phyloP scores from a whole-genome alignment of 2,329 filamentous ascomycete genomes.

The Xylariaceae sp. region DNA sequence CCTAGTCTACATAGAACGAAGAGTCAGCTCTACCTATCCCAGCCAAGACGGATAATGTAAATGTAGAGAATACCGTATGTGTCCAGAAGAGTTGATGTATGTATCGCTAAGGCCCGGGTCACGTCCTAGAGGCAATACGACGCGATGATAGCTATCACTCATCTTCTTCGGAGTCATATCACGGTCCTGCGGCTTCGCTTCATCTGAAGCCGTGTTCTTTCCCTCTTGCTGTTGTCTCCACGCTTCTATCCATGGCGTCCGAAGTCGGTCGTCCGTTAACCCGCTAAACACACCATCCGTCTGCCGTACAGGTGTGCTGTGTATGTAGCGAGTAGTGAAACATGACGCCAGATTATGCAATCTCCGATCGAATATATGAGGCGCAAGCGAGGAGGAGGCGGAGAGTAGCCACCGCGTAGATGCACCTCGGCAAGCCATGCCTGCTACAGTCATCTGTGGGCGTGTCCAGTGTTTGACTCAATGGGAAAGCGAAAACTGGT shows the following conservation, averaged over 20 bases:
- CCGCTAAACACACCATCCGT: slow-evolving; percentile 48
- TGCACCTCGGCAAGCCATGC: slow-evolving; percentile 28
- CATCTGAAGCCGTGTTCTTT: slow-evolving; percentile 34
- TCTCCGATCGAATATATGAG: not conserved
- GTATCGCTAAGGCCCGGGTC: slow-evolving; percentile 80
- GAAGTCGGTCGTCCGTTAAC: slow-evolving; percentile 43
- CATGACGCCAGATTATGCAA: not conserved
- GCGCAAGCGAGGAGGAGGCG: slow-evolving; percentile 1
- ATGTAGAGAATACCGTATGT: slow-evolving; percentile 74
- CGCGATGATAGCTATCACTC: slow-evolving; percentile 72
- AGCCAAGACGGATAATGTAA: not conserved
- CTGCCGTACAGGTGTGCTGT: slow-evolving; percentile 29
- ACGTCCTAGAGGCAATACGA: slow-evolving; percentile 72
- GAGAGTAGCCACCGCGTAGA: slow-evolving; percentile 26
- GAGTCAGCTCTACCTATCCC: not conserved
- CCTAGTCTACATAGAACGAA: slow-evolving; percentile 58
- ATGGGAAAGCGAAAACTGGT: too few relatives aligned
- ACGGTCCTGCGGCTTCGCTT: slow-evolving; percentile 48
- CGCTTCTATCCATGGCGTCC: slow-evolving; percentile 72
- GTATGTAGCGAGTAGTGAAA: slow-evolving; percentile 29
- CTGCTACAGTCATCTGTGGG: not conserved
- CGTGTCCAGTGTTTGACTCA: not conserved
- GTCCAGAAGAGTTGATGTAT: slow-evolving; percentile 77
- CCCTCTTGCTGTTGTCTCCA: slow-evolving; percentile 59
- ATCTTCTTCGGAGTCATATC: slow-evolving; percentile 71